Evolutionary conservation across 495 filamentous ascomycete species (phyloP).

Genomic region (Thermothielavioides terrestris): DNA sequence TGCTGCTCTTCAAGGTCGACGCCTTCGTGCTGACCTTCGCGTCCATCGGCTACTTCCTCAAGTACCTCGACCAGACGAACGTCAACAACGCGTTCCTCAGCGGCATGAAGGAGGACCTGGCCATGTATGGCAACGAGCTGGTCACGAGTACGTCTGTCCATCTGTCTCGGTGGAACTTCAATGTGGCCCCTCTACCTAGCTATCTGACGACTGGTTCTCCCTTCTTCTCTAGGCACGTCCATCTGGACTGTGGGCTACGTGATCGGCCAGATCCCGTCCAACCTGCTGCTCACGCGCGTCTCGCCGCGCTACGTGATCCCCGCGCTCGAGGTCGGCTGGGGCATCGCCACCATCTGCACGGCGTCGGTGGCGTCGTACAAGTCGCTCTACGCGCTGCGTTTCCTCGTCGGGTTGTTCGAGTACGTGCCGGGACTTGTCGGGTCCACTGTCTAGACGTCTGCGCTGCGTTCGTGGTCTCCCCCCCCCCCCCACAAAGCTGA

Average conservation of each 20-base stretch:
- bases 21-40: background rate
- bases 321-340: constrained; percentile 37
- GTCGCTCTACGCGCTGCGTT: constrained; percentile 35
- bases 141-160: constrained; percentile 21
- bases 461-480: no score
- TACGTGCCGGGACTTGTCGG: no score
- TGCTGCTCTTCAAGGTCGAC: background rate
- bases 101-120: constrained; percentile 38
- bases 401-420: constrained; percentile 47
- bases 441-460: no score
- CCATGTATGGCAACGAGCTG: constrained; percentile 32
- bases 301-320: constrained; percentile 33
- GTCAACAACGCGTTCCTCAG: constrained; percentile 38
- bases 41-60: constrained; percentile 4
- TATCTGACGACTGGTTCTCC: no score
- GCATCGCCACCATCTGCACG: constrained; percentile 29
- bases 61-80: constrained; percentile 32
- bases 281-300: constrained; percentile 45
- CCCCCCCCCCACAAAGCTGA: no score
- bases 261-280: constrained; percentile 39
- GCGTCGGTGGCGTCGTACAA: constrained; percentile 20
- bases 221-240: background rate
- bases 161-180: no score
- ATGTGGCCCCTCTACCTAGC: no score
- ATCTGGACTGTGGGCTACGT: constrained; percentile 20